Base-by-base conservation (phyloP, 2,329 filamentous ascomycete genomes). In the Alternaria rosae region DNA sequence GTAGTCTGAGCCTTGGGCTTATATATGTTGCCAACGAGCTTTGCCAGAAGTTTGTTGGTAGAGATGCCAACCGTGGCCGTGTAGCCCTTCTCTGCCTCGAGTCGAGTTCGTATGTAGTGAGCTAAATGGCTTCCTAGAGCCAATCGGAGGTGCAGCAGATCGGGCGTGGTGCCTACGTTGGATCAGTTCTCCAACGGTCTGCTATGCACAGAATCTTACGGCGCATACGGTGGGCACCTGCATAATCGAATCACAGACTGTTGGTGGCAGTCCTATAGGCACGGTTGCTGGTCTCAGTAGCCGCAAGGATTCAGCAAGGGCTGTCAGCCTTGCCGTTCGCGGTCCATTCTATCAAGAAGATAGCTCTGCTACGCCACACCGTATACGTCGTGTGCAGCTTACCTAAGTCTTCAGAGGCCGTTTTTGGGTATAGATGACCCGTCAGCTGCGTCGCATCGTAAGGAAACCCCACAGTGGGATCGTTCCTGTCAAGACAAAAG, bases 1-100 rank as follows among this genome's bases (percentile, higher is more conserved):
- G 92, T 93, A 0, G 94, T 98, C 78, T 98, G 95, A 63, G 88
- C 91, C 61, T 90, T 89, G 1, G 94, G 94, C 80, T 98, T 98
- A 76, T 97, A 88, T 61, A 90, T 83, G 76, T 88, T 91, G 12
- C 94, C 94, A 10, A 89, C 92, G 13, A 98, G 85, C 78, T 98
- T 98, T 61, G 92, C 89, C 11, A 97, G 83, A 6, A 94, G 79
- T 78, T 98, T 98, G 73, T 91, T 94, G 1, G 92, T 96, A 3
- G 93, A 91, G 21, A 98, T 88, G 5, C 94, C 94, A 43, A 92
- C 93, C 1, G 94, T 94, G 26, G 91, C 91, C 0, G 93, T 97
- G 79, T 94, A 97, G 2, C 93, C 92, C 72, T 89, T 90, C 47
- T 92, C 85, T 47, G 89, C 83, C 72, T 96, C 91, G 11, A 98